These are phyloP conservation scores for Hypoxylon sp. DNA, from an alignment of 2,329 filamentous ascomycete species.

Conservation along the genomic window DNA sequence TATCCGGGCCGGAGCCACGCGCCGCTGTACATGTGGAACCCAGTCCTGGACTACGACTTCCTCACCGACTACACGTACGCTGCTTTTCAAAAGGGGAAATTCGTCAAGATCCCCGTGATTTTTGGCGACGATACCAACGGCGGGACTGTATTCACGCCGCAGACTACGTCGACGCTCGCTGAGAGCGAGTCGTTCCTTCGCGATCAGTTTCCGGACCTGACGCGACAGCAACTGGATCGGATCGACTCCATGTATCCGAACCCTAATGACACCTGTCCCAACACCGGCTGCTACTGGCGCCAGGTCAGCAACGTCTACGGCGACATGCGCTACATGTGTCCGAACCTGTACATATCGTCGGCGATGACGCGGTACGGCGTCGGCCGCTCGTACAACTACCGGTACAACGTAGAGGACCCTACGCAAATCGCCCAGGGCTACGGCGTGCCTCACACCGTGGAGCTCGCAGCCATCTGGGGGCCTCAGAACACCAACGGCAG, in stretches of 20 bases:
- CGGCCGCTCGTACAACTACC: conserved; percentile 72
- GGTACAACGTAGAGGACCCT: conserved; percentile 75
- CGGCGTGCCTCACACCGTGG: conserved; percentile 76
- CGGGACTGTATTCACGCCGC: conserved; percentile 71
- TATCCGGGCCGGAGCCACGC: conserved; percentile 52
- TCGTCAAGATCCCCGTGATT: conserved; percentile 67
- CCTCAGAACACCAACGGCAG: conserved; percentile 64
- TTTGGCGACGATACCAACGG: conserved; percentile 72
- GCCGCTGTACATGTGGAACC: conserved; percentile 67
- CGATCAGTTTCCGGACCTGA: conserved; percentile 69
- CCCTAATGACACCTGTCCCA: conserved; percentile 60
- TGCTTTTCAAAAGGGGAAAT: conserved; percentile 61
- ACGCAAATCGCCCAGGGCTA: conserved; percentile 63
- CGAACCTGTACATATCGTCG: conserved; percentile 67
- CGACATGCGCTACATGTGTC: conserved; percentile 75
- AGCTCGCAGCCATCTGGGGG: conserved; percentile 76
- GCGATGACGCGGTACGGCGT: conserved; percentile 53
- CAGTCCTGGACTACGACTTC: conserved; percentile 67
- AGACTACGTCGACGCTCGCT: conserved; percentile 58
- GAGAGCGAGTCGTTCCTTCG: conserved; percentile 68
- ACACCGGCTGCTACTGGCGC: conserved; percentile 67
- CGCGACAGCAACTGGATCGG: conserved; percentile 59
- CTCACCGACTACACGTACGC: conserved; percentile 64
- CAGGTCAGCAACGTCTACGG: conserved; percentile 70
- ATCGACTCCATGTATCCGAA: conserved; percentile 70